Percentiles rank a stretch among this genome's conserved stretches.
Conservation (phyloP, 495 filamentous ascomycete species). For the Coniosporium apollinis region DNA sequence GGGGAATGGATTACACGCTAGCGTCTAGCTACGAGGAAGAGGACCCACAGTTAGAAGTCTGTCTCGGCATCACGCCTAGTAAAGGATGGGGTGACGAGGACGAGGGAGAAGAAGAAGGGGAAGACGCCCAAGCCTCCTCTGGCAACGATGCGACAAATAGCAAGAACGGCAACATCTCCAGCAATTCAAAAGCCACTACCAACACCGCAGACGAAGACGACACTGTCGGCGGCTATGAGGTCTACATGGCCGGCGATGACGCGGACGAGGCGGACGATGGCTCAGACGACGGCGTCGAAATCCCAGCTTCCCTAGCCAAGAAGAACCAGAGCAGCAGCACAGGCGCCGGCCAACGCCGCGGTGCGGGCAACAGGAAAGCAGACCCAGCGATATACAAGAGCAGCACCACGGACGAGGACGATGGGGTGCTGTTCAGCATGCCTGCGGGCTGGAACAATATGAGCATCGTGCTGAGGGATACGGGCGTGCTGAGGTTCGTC, state of each 20-base stretch:
- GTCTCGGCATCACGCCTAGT: conserved; percentile 66
- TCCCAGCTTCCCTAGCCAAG: conserved; percentile 6
- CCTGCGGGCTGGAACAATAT: conserved; percentile 80
- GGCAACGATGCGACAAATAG: conserved; percentile 3
- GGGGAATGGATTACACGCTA: conserved; percentile 79
- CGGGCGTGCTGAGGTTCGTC: conserved; percentile 74
- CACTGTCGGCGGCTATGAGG: conserved; percentile 66
- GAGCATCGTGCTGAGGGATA: conserved; percentile 75
- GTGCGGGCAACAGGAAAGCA: conserved; percentile 9
- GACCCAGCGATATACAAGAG: conserved; percentile 59
- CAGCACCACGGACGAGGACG: conserved; percentile 43
- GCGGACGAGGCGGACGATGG: conserved; percentile 33
- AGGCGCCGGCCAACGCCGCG: conserved; percentile 19
- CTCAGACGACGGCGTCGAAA: conserved; percentile 10
- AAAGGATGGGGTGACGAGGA: conserved; percentile 55
- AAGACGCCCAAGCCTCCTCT: conserved; percentile 7
- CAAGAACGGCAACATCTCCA: conserved; percentile 1
- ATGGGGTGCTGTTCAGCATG: conserved; percentile 80
- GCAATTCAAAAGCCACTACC: neutral
- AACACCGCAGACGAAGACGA: conserved; percentile 19
- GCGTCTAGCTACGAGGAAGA: conserved; percentile 65
- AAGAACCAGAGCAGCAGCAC: conserved; percentile 12
- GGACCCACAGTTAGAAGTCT: conserved; percentile 71
- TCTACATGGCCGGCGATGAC: conserved; percentile 83
- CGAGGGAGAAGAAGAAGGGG: conserved; percentile 17